These are phyloP conservation scores for Solanum sitiens DNA, from an alignment of 257 asterid genomes.

Conservation along the genomic window DNA sequence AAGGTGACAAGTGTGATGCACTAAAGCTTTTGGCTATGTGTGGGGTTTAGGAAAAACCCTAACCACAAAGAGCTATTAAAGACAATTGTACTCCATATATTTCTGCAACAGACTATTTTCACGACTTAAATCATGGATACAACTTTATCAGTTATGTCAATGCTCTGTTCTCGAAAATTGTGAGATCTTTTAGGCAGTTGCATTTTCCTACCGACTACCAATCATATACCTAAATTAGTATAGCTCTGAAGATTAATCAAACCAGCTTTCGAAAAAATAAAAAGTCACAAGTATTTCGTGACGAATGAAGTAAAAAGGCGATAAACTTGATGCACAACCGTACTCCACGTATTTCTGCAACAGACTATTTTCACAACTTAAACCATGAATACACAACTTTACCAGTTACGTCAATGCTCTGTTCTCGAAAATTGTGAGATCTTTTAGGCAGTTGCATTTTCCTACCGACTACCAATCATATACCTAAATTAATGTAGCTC, in stretches of 20 bases:
- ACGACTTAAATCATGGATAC: not conserved
- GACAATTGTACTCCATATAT: fast-evolving
- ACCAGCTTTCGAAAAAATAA: no score
- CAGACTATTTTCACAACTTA: not conserved
- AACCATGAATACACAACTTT: fast-evolving
- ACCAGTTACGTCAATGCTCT: fast-evolving
- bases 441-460: not conserved
- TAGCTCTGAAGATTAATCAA: no score
- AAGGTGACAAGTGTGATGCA: not conserved
- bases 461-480: not conserved
- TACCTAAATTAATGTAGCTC: not conserved
- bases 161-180: not conserved
- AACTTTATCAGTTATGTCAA: not conserved
- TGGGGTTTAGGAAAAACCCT: not conserved
- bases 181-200: not conserved
- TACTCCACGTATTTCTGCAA: not conserved
- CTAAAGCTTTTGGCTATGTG: not conserved
- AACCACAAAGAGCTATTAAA: not conserved
- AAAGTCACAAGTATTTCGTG: no score
- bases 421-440: no score
- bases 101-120: not conserved
- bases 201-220: not conserved
- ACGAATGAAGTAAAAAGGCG: no score
- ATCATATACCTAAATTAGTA: not conserved
- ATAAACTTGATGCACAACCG: no score